phyloP scores from a whole-genome alignment of 208 protist genomes.

The Trypanosoma boissoni region DNA sequence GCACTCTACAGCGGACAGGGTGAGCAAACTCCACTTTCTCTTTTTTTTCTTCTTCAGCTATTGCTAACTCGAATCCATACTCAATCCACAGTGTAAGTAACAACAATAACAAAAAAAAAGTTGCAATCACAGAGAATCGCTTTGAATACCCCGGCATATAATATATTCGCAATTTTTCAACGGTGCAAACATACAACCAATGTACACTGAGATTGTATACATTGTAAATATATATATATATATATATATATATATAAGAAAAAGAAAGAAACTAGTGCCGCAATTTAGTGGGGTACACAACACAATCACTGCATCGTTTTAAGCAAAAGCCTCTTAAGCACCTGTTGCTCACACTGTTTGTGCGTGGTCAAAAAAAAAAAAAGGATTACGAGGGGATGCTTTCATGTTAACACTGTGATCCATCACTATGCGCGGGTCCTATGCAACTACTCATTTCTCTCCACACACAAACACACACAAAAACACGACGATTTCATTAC shows the following conservation, averaged over 20 bases:
- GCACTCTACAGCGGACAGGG: conserved; percentile 76
- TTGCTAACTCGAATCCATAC: conserved; percentile 77
- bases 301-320: conserved; percentile 78
- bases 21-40: conserved; percentile 81
- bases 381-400: conserved; percentile 71
- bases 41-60: conserved; percentile 80
- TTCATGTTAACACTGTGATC: conserved; percentile 75
- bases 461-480: conserved; percentile 47
- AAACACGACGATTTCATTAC: no score
- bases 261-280: conserved; percentile 68
- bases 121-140: conserved; percentile 41
- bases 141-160: conserved; percentile 48
- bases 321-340: conserved; percentile 57
- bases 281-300: conserved; percentile 58
- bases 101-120: no score
- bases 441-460: conserved; percentile 53
- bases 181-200: conserved; percentile 87
- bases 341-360: conserved; percentile 62
- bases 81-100: conserved; percentile 66
- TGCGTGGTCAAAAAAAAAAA: conserved; percentile 57
- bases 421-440: conserved; percentile 51
- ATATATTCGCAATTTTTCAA: conserved; percentile 78
- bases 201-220: conserved; percentile 77
- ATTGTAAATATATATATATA: no score
- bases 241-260: no score